Evolutionary conservation across 2,329 filamentous ascomycete genomes (phyloP), one percentile per base, ranked within the genome.

Genomic region (Nemania abortiva): DNA sequence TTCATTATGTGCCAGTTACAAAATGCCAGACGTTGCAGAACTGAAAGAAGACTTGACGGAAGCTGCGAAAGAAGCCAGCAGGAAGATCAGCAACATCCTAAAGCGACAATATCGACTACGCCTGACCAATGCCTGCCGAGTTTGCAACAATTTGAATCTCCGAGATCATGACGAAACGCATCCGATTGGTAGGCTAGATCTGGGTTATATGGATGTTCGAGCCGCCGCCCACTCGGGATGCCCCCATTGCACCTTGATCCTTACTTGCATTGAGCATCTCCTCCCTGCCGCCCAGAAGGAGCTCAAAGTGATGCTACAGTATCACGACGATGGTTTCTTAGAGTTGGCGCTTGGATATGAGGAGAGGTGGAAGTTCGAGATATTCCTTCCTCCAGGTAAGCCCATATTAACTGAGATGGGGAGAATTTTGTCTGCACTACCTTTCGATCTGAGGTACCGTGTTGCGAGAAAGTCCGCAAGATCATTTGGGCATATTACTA

Each of bases 371-470:
- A 45, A 47, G 39, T 59, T 59, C 27, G 56, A 59, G 39, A 59
- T 59, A 47, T 59, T 59, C n/a, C 27, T 47, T 20, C 22, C 56
- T 47, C 39, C 56, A 59, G 56, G 56, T 59, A 34, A 45, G 55
- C 18, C 27, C n/a, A 20, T 58, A 18, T 45, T 22, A 18, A 29
- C 13, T 5, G 6, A n/a, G 13, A 24, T 13, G 3, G n/a, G 7
- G 13, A 27, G 6, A 13, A 20, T 31, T 20, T 53, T 31, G 15
- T 53, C 13, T 31, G 10, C 9, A 31, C 18, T 31, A 31, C 29
- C 13, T 24, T 34, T 31, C 22, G 11, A 13, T 34, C 50, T 10
- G 18, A 53, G 11, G 18, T 34, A 34, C 50, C 29, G 27, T 53
- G 29, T 10, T 7, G 29, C 37, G 27, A 37, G 29, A 3, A 34